Evolutionary conservation across 768 basidiomycete species (phyloP), one percentile per base, ranked within the genome.

Genomic region (Phaeotremella fagi): DNA sequence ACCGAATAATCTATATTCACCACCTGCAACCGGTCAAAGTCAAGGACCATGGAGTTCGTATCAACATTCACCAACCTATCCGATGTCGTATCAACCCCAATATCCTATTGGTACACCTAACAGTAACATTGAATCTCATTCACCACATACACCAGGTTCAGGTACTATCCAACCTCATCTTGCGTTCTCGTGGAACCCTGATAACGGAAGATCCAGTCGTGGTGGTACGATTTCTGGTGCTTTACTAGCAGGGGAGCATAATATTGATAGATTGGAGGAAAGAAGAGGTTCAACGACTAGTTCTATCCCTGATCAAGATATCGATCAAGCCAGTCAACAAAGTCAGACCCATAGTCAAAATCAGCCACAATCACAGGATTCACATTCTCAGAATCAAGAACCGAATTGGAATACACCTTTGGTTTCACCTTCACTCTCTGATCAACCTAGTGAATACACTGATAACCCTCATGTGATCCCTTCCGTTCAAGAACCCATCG

Each of bases 151-250:
- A 15, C 55, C 44, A n/a, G 33, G 50, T 22, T 41, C 38, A 22
- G 38, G 38, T 20, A 51, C 55, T 2, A 51, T 51, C 9, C 55
- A 56, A n/a, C 55, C 55, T 22, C 46, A 41, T 41, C 38, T 45
- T 1, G 49, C 36, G 9, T 56, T 56, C 33, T 27, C 38, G 7
- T 56, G 55, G 55, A 33, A 50, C n/a, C 31, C 38, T 33, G 23
- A 49, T 45, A 15, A 47, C 54, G 2, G 54, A 14, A n/a, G 37
- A 16, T 37, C 31, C 18, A 45, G 23, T 18, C 11, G 26, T 6
- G 43, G 44, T 27, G 49, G 55, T 23, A 56, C 55, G 4, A 56
- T 56, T 12, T 56, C 55, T 15, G 18, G 42, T 4, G 49, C 44
- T 22, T 37, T 56, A 9, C 20, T 50, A 3, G 55, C 43, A 0